These are phyloP conservation scores for Aschersonia sp. DNA, from an alignment of 2,329 filamentous ascomycete genomes.

Conservation along the genomic window DNA sequence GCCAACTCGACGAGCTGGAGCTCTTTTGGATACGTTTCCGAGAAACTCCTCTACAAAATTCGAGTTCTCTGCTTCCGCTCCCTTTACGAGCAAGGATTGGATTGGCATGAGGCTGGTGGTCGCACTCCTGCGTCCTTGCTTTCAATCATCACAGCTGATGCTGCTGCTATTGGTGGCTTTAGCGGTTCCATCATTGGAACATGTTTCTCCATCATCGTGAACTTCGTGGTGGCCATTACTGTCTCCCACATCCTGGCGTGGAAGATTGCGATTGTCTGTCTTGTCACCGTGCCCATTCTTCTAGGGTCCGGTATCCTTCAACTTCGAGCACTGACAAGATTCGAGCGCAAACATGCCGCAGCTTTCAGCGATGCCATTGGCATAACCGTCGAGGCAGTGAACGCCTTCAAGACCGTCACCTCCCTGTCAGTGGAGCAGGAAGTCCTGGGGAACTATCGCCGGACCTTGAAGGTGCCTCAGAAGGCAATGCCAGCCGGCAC, in stretches of 20 bases:
- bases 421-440: constrained; percentile 38
- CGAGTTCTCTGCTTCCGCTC: constrained; percentile 50
- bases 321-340: constrained; percentile 44
- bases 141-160: constrained; percentile 55
- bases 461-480: constrained; percentile 32
- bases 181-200: constrained; percentile 59
- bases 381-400: constrained; percentile 52
- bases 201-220: constrained; percentile 51
- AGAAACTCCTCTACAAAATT: constrained; percentile 49
- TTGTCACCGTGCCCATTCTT: constrained; percentile 54
- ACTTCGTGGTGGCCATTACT: constrained; percentile 53
- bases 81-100: constrained; percentile 49
- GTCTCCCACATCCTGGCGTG: constrained; percentile 58
- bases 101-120: constrained; percentile 55
- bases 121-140: constrained; percentile 48
- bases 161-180: constrained; percentile 50
- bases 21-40: constrained; percentile 34
- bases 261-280: constrained; percentile 61
- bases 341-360: constrained; percentile 47
- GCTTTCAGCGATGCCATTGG: constrained; percentile 50
- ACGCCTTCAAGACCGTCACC: constrained; percentile 49
- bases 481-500: constrained; percentile 37
- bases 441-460: constrained; percentile 36
- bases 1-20: constrained; percentile 39
- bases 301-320: constrained; percentile 57